Percentiles rank a stretch among this genome's conserved stretches.
phyloP scores from a whole-genome alignment of 2,329 filamentous ascomycete genomes.

The Xylaria arbuscula region DNA sequence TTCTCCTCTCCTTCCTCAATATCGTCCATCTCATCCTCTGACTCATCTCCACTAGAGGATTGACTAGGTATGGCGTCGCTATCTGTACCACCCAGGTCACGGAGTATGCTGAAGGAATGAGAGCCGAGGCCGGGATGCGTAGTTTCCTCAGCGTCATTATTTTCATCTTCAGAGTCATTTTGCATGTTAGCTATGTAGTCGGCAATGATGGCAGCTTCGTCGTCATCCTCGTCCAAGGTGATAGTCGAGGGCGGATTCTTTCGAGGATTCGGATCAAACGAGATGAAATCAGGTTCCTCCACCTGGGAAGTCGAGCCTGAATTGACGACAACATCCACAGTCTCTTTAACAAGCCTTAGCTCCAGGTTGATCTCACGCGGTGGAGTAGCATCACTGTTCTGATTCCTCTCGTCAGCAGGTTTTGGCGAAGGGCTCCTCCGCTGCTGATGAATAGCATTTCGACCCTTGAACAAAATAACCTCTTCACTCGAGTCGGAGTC shows the following conservation, averaged over 20 bases:
- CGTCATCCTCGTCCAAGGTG: constrained; percentile 41
- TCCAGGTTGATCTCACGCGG: constrained; percentile 50
- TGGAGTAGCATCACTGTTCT: constrained; percentile 28
- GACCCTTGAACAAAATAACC: constrained; percentile 74
- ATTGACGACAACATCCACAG: constrained; percentile 12
- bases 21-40: constrained; percentile 44
- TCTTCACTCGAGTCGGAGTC: constrained; percentile 76
- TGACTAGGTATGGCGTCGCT: constrained; percentile 51
- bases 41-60: constrained; percentile 45
- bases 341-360: constrained; percentile 47
- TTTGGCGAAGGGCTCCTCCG: constrained; percentile 10
- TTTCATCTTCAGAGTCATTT: constrained; percentile 49
- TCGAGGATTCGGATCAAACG: constrained; percentile 38
- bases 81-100: constrained; percentile 59
- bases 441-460: constrained; percentile 51
- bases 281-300: constrained; percentile 40
- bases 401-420: constrained; percentile 8
- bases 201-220: constrained; percentile 68
- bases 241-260: constrained; percentile 34
- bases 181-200: constrained; percentile 79
- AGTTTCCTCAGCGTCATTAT: constrained; percentile 43
- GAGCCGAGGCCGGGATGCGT: constrained; percentile 41
- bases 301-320: neutral
- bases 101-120: constrained; percentile 47
- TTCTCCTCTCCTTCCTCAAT: constrained; percentile 54